Percentiles rank a stretch among this genome's conserved stretches.
Conservation (phyloP, 352 stramenopile genomes). For the Phytophthora palmivora region DNA sequence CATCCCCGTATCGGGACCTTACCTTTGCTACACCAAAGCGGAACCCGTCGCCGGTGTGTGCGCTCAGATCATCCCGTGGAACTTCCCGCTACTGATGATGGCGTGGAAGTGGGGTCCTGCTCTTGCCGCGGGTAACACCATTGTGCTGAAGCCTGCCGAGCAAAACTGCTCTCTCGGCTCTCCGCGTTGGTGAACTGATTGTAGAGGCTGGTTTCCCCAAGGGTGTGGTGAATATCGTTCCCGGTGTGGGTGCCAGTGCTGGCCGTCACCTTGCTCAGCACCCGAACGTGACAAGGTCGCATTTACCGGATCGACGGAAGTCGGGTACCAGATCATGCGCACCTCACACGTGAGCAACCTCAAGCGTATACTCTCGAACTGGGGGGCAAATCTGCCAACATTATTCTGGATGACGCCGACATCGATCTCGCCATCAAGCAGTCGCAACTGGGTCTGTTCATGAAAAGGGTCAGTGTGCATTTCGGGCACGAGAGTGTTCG, state of each 20-base stretch:
- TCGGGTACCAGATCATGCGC: conserved; percentile 68
- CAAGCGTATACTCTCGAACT: conserved; percentile 80
- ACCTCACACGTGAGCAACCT: conserved; percentile 63
- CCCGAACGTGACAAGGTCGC: conserved; percentile 76
- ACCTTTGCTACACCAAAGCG: conserved; percentile 72
- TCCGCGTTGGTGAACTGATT: conserved; percentile 87
- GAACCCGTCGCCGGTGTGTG: conserved; percentile 88
- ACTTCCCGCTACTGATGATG: conserved; percentile 96
- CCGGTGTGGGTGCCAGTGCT: conserved; percentile 50
- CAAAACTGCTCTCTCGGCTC: conserved; percentile 93
- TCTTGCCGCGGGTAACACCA: conserved; percentile 91
- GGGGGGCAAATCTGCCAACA: conserved; percentile 81
- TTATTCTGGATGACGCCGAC: conserved; percentile 73
- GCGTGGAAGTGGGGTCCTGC: conserved; percentile 92
- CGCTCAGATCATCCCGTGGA: conserved; percentile 51
- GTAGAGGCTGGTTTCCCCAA: conserved; percentile 75
- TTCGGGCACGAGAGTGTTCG: conserved; percentile 78
- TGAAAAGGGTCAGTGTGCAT: conserved; percentile 92
- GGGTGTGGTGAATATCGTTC: conserved; percentile 87
- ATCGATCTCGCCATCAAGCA: conserved; percentile 57
- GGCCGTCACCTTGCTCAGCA: conserved; percentile 48
- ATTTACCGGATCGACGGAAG: conserved; percentile 76
- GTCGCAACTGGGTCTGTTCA: conserved; percentile 68
- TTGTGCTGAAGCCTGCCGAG: conserved; percentile 95
- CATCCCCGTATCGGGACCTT: conserved; percentile 59